Evolutionary conservation across 2,329 filamentous ascomycete species (phyloP), one percentile per base, ranked within the genome.

Genomic region (Diaporthe citri): DNA sequence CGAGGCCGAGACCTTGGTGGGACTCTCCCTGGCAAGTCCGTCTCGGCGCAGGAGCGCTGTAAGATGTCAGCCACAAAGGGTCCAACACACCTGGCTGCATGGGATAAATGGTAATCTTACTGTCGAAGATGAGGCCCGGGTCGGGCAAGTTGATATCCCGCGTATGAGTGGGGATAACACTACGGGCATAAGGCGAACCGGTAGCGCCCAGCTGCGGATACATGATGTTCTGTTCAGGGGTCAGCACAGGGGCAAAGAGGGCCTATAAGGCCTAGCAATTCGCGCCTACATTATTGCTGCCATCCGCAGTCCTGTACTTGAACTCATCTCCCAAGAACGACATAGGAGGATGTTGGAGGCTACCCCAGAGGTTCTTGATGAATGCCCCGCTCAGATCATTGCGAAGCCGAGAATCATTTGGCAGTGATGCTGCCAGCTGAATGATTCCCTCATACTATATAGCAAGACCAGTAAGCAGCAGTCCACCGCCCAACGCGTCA

Each of bases 361-460:
- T 25, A 31, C 39, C 39, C 59, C 59, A 64, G 17, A 64, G 59
- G 8, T 28, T 64, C 41, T 64, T 64, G 9, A 64, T 64, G 59
- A 64, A 64, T 4, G 59, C 59, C 22, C 59, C 59, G 39, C 39
- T 64, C 59, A 64, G 10, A 39, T 64, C 59, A 64, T 64, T 43
- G 25, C 59, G 59, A 64, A 64, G 59, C 15, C 39, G 39, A 41
- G 59, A 64, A 46, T 64, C 59, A 15, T 64, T 64, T 2, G 59
- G 59, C 25, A 64, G 59, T 12, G 59, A 64, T 8, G 59, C 39
- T 4, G 59, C 59, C 8, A 64, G 39, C 9, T 39, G 59, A 17
- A 64, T 64, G 10, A 64, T 64, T 28, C n/a, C 59, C 39, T 64
- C 59, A 31, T 64, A 64, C 59, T 64, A 22, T 43, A 20, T 15